Evolutionary conservation across 208 protist species (phyloP), one percentile per base, ranked within the genome.

Genomic region (Leishmania tropica): DNA sequence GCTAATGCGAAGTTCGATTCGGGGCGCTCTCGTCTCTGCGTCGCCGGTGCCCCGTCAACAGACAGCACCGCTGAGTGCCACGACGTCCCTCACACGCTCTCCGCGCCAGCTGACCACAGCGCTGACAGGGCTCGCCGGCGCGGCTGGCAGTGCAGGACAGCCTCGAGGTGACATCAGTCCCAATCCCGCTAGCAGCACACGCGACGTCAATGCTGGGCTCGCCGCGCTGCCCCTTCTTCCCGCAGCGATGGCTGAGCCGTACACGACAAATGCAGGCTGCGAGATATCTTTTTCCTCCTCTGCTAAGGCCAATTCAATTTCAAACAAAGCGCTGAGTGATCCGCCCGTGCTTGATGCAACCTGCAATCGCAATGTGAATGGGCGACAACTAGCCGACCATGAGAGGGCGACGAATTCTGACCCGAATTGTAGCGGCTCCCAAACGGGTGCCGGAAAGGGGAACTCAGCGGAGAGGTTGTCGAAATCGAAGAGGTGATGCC

Each of bases 341-440:
- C 81, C 82, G 17, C 85, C 85, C 8, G 60, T 84, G 13, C 67
- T 88, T 5, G 77, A 83, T n/a, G 81, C 78, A 7, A 88, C 85
- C 19, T 31, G 48, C 76, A 80, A 68, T 70, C 65, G 74, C 31
- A 60, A 72, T 15, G 51, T 75, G 35, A 70, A 76, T 3, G 47
- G 48, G 64, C 78, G 73, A 6, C 45, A 35, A 10, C 42, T 73
- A 28, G 1, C 40, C 4, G 62, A 65, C 5, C 40, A 73, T 21
- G 54, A 65, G 35, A 7, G 60, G 3, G 17, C 19, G 47, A 65
- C 76, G 47, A 83, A 76, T 53, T 56, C 74, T 6, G 53, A 76
- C 17, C 64, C 65, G 24, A 64, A 65, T 54, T 75, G 47, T 8
- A 77, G 24, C 54, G 64, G 28, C 6, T 13, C 67, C 35, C 62